Evolutionary conservation across 2,329 filamentous ascomycete genomes (phyloP).

Genomic region (Sclerotiophoma versabilis): DNA sequence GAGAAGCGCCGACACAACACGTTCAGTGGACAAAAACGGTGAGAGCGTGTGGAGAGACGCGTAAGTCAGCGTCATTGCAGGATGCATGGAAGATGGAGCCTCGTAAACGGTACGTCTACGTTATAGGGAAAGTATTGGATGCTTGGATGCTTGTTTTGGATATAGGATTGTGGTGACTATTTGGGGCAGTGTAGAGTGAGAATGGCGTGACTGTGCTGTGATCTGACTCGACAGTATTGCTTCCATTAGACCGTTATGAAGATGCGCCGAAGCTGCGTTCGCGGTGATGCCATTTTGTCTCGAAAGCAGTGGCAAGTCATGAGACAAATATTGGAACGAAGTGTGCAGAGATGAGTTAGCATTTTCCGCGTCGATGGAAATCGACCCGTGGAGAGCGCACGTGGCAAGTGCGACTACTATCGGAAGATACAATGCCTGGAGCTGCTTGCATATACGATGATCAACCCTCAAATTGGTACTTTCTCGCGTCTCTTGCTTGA

Average conservation of each 20-base stretch:
- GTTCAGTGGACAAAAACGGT: background rate
- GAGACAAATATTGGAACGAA: background rate
- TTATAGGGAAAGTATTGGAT: constrained; percentile 10
- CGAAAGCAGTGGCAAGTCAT: background rate
- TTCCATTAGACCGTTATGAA: background rate
- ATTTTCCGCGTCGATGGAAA: background rate
- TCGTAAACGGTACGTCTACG: constrained; percentile 2
- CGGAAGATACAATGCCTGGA: background rate
- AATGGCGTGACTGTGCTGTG: background rate
- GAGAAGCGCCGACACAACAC: constrained; percentile 4
- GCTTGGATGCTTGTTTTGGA: background rate
- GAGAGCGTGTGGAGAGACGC: constrained; percentile 2
- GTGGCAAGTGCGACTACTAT: background rate
- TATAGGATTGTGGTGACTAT: background rate
- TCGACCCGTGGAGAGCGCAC: background rate
- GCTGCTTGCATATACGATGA: background rate
- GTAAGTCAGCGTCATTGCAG: constrained; percentile 10
- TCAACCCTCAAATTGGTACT: background rate
- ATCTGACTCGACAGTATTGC: background rate
- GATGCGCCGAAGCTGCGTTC: background rate
- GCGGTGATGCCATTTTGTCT: background rate
- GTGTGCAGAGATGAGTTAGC: background rate
- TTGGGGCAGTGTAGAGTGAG: constrained; percentile 1
- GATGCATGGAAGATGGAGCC: background rate
- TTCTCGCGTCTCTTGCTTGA: background rate